These are phyloP conservation scores for Uromyces viciae-fabae DNA, from an alignment of 1,284 basidiomycete genomes.

Conservation along the genomic window DNA sequence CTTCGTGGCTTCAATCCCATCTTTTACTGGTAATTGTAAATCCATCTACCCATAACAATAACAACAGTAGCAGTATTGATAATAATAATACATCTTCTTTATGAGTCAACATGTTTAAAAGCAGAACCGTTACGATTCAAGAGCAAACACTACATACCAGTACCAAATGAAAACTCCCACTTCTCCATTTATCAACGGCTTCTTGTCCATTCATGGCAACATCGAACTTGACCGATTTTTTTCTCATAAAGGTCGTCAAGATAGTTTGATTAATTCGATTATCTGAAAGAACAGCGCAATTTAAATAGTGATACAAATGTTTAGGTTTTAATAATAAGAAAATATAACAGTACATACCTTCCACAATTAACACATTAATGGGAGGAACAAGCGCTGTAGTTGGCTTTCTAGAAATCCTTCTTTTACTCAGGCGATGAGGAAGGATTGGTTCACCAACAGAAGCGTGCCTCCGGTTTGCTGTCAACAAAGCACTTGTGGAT, in stretches of 20 bases:
- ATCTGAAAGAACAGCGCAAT: conserved; percentile 66
- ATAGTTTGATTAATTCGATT: conserved; percentile 99
- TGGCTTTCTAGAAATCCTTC: conserved; percentile 17
- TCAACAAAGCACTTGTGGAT: neutral
- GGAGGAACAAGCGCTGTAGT: conserved; percentile 65
- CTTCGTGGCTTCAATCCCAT: conserved; percentile 94
- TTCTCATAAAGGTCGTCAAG: conserved; percentile 88
- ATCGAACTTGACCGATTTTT: conserved; percentile 92
- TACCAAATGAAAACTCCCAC: conserved; percentile 90
- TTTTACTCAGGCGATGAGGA: conserved; percentile 1
- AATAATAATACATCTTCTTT: neutral
- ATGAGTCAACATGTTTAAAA: neutral
- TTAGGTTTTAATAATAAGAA: conserved; percentile 46
- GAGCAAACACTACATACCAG: conserved; percentile 63
- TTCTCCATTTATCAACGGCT: conserved; percentile 92
- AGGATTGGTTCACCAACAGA: conserved; percentile 11
- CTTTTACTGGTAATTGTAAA: conserved; percentile 98
- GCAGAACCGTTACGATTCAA: too few relatives aligned
- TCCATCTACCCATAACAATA: conserved; percentile 71
- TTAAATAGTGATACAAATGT: too few relatives aligned
- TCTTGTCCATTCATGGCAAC: conserved; percentile 92
- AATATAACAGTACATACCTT: conserved; percentile 62
- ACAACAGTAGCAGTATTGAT: neutral
- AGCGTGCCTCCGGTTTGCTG: neutral
- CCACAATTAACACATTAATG: conserved; percentile 90